Conservation (phyloP, 2,329 filamentous ascomycete genomes). For the Magnaporthiopsis rhizophila region DNA sequence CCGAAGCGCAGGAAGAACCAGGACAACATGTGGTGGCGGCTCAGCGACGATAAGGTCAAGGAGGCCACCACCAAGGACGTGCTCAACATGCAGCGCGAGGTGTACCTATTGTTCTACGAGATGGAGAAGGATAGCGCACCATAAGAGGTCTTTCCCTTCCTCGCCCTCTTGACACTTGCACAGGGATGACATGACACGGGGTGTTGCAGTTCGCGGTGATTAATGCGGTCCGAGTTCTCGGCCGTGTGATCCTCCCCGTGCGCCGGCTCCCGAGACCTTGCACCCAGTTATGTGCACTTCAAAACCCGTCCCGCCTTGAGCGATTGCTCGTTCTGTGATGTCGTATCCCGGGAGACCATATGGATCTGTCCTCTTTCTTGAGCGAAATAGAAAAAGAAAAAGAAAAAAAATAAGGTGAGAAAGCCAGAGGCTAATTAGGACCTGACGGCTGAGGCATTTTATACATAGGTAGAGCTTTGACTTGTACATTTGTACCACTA, state of each 20-base stretch:
- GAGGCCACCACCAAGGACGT: slow-evolving; percentile 91
- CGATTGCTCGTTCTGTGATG: neutral
- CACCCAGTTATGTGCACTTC: neutral
- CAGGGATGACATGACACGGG: too few relatives aligned
- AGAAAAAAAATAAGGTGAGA: too few relatives aligned
- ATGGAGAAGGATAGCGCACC: slow-evolving; percentile 45
- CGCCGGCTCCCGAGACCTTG: neutral
- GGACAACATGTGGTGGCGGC: slow-evolving; percentile 87
- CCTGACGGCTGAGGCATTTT: neutral
- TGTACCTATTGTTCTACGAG: slow-evolving; percentile 95
- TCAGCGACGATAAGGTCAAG: slow-evolving; percentile 94
- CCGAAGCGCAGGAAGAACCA: slow-evolving; percentile 33
- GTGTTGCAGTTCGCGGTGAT: neutral
- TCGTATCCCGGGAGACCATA: neutral
- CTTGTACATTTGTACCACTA: neutral
- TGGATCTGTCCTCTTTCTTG: neutral
- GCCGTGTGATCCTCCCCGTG: neutral
- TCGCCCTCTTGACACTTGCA: too few relatives aligned
- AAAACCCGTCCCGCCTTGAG: neutral
- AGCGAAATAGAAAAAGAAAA: neutral
- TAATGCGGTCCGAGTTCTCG: neutral
- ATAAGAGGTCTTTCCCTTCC: neutral
- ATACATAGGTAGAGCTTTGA: neutral
- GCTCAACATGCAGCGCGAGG: slow-evolving; percentile 86
- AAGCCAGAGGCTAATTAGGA: neutral